These are phyloP conservation scores for Gastrolobium bilobum DNA, from an alignment of 306 rosid species.

Conservation along the genomic window DNA sequence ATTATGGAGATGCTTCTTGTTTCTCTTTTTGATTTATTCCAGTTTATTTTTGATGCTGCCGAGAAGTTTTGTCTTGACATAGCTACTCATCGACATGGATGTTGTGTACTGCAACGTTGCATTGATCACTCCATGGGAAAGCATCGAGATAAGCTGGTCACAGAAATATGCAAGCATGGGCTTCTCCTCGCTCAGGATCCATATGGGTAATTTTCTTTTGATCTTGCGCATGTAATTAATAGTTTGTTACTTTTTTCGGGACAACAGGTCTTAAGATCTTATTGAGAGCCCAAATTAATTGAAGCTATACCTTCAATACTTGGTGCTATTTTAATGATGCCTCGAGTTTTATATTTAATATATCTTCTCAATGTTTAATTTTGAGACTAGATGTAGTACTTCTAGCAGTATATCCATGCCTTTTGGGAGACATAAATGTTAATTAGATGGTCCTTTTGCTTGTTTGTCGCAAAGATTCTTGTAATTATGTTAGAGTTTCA, in stretches of 20 bases:
- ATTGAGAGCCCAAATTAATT: background rate
- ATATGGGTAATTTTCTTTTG: slow-evolving; percentile 63
- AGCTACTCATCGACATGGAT: slow-evolving; percentile 86
- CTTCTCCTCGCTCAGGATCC: slow-evolving; percentile 78
- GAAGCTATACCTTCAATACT: background rate
- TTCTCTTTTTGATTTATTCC: slow-evolving; percentile 40
- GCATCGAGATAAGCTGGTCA: slow-evolving; percentile 57
- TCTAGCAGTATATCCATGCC: too few species aligned
- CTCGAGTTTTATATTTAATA: too few species aligned
- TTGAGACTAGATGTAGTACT: too few species aligned
- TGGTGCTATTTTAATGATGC: too few species aligned
- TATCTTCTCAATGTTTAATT: too few species aligned
- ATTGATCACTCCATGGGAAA: slow-evolving; percentile 62
- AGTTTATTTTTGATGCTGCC: slow-evolving; percentile 78
- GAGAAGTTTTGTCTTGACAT: slow-evolving; percentile 64
- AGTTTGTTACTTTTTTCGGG: background rate
- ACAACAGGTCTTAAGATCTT: background rate
- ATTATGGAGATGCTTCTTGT: slow-evolving; percentile 24
- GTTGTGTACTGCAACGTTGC: slow-evolving; percentile 84
- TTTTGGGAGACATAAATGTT: background rate
- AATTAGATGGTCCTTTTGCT: background rate
- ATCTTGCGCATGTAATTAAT: background rate
- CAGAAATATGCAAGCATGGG: slow-evolving; percentile 68
- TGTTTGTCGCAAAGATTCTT: background rate
- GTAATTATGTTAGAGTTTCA: background rate